Conservation (phyloP, 2,329 filamentous ascomycete species). For the Colletotrichum sp. region DNA sequence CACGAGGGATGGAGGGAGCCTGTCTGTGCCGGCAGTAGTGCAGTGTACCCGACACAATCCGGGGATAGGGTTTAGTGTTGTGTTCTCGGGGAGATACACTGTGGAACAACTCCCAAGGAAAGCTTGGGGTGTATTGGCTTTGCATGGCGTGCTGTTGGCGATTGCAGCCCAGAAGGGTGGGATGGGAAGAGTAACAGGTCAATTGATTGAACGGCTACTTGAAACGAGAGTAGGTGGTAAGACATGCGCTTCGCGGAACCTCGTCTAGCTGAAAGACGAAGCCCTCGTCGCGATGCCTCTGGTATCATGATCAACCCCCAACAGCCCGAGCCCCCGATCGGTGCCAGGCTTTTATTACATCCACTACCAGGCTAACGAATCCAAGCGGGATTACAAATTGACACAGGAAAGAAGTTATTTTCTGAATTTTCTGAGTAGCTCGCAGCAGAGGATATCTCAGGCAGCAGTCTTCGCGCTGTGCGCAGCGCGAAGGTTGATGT, state of each 20-base stretch:
- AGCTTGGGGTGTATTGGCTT: neutral
- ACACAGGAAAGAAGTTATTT: neutral
- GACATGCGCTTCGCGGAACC: neutral
- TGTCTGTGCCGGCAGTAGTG: neutral
- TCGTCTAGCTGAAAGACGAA: neutral
- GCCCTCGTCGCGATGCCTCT: neutral
- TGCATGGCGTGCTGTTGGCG: neutral
- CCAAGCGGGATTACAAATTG: slow-evolving; percentile 4
- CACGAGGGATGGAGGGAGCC: neutral
- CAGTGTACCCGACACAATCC: neutral
- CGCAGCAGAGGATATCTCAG: neutral
- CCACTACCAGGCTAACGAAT: slow-evolving; percentile 3
- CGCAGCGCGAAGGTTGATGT: slow-evolving; percentile 30
- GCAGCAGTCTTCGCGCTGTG: slow-evolving; percentile 25
- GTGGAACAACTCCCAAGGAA: neutral
- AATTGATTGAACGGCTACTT: slow-evolving; percentile 1
- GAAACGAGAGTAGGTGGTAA: slow-evolving; percentile 15
- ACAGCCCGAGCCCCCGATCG: neutral
- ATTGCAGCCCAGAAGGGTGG: neutral
- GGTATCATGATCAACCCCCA: slow-evolving; percentile 13
- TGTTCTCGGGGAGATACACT: neutral
- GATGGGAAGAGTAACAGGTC: neutral
- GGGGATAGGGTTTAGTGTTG: neutral
- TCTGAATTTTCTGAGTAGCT: neutral
- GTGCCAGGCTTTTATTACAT: slow-evolving; percentile 3